These are phyloP conservation scores for Backusella psychrophila DNA, from an alignment of 192 early-diverging fungal genomes.

Conservation along the genomic window DNA sequence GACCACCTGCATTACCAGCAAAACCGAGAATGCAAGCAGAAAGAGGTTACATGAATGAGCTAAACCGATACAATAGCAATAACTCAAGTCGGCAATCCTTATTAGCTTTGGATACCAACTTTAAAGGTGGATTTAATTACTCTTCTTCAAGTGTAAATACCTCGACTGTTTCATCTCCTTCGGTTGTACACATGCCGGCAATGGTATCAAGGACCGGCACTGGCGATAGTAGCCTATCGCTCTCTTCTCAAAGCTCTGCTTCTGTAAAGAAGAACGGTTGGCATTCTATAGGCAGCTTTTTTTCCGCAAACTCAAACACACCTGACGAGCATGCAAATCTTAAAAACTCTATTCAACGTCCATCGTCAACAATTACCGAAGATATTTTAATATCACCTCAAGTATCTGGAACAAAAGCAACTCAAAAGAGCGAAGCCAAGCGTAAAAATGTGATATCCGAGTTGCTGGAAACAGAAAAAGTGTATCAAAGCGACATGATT, in stretches of 20 bases:
- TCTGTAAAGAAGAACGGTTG: neutral
- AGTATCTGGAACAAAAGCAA: conserved; percentile 1
- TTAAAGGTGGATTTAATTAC: neutral
- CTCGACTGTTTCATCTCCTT: neutral
- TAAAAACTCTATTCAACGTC: neutral
- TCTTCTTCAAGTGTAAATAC: neutral
- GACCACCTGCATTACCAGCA: conserved; percentile 2
- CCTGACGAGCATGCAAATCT: neutral
- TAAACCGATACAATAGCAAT: neutral
- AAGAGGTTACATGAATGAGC: neutral
- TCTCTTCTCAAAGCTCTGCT: neutral
- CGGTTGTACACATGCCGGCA: neutral
- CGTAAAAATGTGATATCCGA: conserved; percentile 72
- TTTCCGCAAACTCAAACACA: neutral
- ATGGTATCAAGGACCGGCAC: conserved; percentile 7
- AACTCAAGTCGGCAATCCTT: neutral
- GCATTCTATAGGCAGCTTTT: conserved; percentile 1
- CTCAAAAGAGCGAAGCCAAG: neutral
- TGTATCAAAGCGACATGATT: conserved; percentile 70
- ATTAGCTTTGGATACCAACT: neutral
- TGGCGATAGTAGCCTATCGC: neutral
- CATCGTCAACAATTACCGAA: neutral
- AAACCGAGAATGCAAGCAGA: conserved; percentile 6
- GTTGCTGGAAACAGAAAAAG: conserved; percentile 69
- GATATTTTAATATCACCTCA: neutral